These are phyloP conservation scores for Lyophyllum shimeji DNA, from an alignment of 768 basidiomycete genomes.

Conservation along the genomic window DNA sequence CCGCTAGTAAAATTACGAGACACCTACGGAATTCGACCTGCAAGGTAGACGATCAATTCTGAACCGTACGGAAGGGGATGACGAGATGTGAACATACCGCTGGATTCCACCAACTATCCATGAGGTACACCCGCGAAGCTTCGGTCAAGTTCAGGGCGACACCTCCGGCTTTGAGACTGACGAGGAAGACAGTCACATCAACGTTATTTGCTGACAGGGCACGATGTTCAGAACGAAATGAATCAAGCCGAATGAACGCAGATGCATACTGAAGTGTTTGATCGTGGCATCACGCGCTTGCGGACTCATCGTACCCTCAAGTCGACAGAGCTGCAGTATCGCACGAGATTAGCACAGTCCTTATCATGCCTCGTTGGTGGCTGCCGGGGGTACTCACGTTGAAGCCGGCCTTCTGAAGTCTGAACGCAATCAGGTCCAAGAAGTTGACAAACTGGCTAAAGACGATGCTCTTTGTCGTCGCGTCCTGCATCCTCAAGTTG, in stretches of 20 bases:
- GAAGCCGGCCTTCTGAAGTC: slow-evolving; percentile 91
- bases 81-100: slow-evolving; percentile 49
- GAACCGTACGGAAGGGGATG: not conserved
- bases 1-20: not conserved
- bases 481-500: slow-evolving; percentile 79
- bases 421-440: slow-evolving; percentile 89
- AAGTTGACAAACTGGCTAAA: slow-evolving; percentile 96
- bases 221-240: not conserved
- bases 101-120: slow-evolving; percentile 99
- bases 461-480: slow-evolving; percentile 94
- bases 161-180: slow-evolving; percentile 94
- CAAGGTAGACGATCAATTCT: not conserved
- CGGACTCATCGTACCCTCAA: slow-evolving; percentile 97
- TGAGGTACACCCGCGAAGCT: slow-evolving; percentile 91
- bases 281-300: slow-evolving; percentile 94
- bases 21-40: slow-evolving; percentile 79
- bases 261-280: slow-evolving; percentile 81
- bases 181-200: slow-evolving; percentile 95
- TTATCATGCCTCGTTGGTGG: not conserved
- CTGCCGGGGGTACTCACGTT: slow-evolving; percentile 47
- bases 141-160: slow-evolving; percentile 89
- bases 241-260: not conserved
- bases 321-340: slow-evolving; percentile 71
- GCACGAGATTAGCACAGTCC: not conserved
- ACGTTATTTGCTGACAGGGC: slow-evolving; percentile 82